phyloP scores from a whole-genome alignment of 2,329 filamentous ascomycete species.

The Nakataea oryzae region DNA sequence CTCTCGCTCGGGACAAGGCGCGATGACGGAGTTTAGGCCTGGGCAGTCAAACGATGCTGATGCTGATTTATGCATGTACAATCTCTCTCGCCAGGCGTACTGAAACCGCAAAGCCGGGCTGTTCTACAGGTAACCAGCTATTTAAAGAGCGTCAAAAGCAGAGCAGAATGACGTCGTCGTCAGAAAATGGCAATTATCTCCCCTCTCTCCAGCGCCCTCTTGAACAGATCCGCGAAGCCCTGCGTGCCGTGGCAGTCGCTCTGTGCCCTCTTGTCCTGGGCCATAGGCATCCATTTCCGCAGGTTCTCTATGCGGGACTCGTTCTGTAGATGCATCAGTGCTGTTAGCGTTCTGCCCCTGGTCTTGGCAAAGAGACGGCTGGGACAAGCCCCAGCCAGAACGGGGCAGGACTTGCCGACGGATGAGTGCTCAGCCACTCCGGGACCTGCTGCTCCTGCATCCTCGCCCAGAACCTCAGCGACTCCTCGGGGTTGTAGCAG shows the following conservation, averaged over 20 bases:
- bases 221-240: conserved; percentile 42
- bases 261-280: conserved; percentile 38
- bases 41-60: too few species aligned
- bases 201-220: conserved; percentile 27
- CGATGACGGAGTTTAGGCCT: not conserved
- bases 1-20: not conserved
- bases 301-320: conserved; percentile 56
- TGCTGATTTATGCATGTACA: not conserved
- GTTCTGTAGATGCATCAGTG: conserved; percentile 27
- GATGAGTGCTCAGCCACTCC: conserved; percentile 69
- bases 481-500: conserved; percentile 62
- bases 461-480: conserved; percentile 54
- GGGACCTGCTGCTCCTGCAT: conserved; percentile 47
- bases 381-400: not conserved
- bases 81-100: not conserved
- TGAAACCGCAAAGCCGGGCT: too few species aligned
- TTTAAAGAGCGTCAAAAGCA: too few species aligned
- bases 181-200: conserved; percentile 2
- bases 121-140: too few species aligned
- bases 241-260: conserved; percentile 44
- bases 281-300: conserved; percentile 48
- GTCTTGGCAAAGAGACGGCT: not conserved
- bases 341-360: not conserved
- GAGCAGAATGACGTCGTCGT: not conserved
- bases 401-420: conserved; percentile 41